These are phyloP conservation scores for Jackrogersella multiformis DNA, from an alignment of 495 filamentous ascomycete genomes.

Conservation along the genomic window DNA sequence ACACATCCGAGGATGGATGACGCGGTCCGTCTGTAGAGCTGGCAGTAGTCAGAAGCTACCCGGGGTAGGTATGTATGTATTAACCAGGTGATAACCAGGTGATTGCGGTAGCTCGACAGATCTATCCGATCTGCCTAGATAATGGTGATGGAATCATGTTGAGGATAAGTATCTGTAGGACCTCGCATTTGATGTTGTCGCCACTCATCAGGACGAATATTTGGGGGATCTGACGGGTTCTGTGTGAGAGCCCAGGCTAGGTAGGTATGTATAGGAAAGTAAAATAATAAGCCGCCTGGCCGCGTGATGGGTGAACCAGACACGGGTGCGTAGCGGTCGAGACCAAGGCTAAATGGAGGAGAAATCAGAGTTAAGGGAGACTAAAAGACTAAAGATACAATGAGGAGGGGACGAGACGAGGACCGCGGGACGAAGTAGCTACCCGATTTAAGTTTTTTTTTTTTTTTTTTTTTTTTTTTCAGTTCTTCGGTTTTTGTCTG, in stretches of 20 bases:
- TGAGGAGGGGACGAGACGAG: slow-evolving; percentile 2
- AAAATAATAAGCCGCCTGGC: too few species aligned
- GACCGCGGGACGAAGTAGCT: slow-evolving; percentile 25
- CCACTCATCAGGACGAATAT: slow-evolving; percentile 26
- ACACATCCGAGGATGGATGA: background rate
- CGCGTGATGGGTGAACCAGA: slow-evolving; percentile 24
- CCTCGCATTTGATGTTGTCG: slow-evolving; percentile 15
- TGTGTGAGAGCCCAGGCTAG: background rate
- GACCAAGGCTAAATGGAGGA: slow-evolving; percentile 20
- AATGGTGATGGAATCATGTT: slow-evolving; percentile 26
- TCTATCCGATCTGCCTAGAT: slow-evolving; percentile 20
- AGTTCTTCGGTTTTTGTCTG: too few species aligned
- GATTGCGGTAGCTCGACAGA: slow-evolving; percentile 25
- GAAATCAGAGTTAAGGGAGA: background rate
- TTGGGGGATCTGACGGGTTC: slow-evolving; percentile 1
- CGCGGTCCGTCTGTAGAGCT: background rate
- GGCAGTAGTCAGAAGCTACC: background rate
- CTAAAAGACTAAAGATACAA: slow-evolving; percentile 2
- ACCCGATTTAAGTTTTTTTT: slow-evolving; percentile 27
- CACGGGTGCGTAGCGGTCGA: slow-evolving; percentile 15
- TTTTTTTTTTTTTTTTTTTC: too few species aligned
- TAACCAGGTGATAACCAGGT: slow-evolving; percentile 2
- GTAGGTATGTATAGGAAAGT: slow-evolving; percentile 1
- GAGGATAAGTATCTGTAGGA: slow-evolving; percentile 17
- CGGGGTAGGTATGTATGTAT: too few species aligned